A percentile compares a stretch with the other conserved stretches of the same genome.
These are phyloP conservation scores for Botrytis byssoidea DNA, from an alignment of 2,329 filamentous ascomycete genomes.

Conservation along the genomic window DNA sequence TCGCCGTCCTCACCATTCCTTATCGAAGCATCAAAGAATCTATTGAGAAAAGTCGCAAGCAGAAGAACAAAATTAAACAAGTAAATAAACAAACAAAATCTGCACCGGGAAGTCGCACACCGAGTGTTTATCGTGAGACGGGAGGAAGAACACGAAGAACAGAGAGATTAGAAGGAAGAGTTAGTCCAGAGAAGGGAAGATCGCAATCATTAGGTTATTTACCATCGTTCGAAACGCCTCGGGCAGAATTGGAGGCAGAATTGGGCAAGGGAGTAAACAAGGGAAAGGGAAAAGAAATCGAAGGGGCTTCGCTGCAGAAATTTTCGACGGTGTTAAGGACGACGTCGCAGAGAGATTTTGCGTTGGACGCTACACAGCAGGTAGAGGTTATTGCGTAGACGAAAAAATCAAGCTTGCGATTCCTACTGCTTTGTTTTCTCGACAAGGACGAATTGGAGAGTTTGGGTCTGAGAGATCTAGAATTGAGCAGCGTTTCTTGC, in stretches of 20 bases:
- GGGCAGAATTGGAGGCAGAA: not conserved
- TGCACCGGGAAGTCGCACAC: not conserved
- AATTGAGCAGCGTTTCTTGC: not conserved
- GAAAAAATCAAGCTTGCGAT: constrained; percentile 7
- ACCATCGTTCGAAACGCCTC: constrained; percentile 4
- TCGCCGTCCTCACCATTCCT: constrained; percentile 24
- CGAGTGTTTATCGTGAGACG: not conserved
- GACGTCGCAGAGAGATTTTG: not conserved
- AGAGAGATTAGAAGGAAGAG: not conserved
- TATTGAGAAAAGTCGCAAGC: not conserved
- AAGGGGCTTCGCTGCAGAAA: constrained; percentile 3
- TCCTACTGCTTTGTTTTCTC: not conserved
- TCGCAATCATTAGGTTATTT: constrained; percentile 21
- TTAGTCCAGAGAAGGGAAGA: not conserved
- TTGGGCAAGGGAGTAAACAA: not conserved
- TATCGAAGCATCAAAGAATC: constrained; percentile 23
- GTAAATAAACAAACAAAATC: constrained; percentile 2
- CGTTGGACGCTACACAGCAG: not conserved
- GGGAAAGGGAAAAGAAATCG: not conserved
- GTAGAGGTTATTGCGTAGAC: not conserved
- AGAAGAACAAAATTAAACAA: constrained; percentile 1
- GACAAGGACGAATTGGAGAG: not conserved
- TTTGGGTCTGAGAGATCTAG: not conserved
- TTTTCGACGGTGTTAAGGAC: not conserved
- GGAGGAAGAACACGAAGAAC: not conserved